Evolutionary conservation across 2,329 filamentous ascomycete genomes (phyloP), one percentile per base, ranked within the genome.

Genomic region (Clarireedia homoeocarpa): DNA sequence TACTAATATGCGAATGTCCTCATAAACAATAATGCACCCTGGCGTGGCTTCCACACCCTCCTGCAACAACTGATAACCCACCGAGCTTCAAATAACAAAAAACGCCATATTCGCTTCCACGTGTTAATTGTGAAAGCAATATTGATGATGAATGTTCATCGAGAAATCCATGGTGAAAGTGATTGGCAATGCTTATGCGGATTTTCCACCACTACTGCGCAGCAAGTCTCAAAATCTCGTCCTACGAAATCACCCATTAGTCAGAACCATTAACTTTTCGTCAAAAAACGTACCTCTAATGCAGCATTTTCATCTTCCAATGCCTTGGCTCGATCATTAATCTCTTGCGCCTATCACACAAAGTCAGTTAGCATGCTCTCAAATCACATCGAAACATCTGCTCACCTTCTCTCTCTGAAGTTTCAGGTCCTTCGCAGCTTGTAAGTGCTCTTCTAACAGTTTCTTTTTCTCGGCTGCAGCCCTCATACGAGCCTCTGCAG

Each of bases 281-380:
- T 6, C 27, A 9, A n/a, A 3, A 47, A 14, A 27, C 30, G 36
- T 51, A 59, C 60, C 44, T 61, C 51, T 10, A 59, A 49, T 23
- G 48, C 58, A 5, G 45, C 52, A 53, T 56, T 59, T 34, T 53
- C 49, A 26, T 48, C 26, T 34, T 62, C 58, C 20, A 59, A 5
- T 40, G 40, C 49, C 46, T 58, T 30, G 7, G 57, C 53, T 24
- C 49, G 36, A 42, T 24, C 26, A 23, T 55, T 48, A 9, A 51
- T 47, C 5, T 42, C 48, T 36, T 55, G 34, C 38, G 40, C 51
- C 56, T 57, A 6, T 44, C 39, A 17, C 15, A 2, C n/a, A 23
- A 45, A 49, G 9, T 55, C 30, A 34, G 12, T 26, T 30, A 34
- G 24, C 6, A 42, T 45, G 17, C 10, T 26, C 24, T 15, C 2